These are phyloP conservation scores for Cucurbita ficifolia DNA, from an alignment of 306 rosid genomes.

Conservation along the genomic window DNA sequence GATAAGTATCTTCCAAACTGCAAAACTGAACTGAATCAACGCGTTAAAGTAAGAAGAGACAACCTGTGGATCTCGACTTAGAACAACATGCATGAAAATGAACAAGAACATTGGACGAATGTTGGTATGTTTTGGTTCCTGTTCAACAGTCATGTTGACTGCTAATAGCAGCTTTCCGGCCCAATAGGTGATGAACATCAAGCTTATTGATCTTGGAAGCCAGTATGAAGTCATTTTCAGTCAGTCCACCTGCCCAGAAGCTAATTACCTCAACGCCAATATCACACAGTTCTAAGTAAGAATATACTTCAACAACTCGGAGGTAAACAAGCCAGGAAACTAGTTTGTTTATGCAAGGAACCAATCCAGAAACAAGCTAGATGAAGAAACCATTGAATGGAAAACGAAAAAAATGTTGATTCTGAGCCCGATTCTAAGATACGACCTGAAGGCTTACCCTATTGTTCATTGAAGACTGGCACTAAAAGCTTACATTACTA, in stretches of 20 bases:
- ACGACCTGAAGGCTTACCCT: background rate
- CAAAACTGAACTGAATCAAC: background rate
- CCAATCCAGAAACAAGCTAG: background rate
- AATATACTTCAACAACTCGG: background rate
- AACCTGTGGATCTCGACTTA: too few species aligned
- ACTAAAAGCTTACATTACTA: background rate
- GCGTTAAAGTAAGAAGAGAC: background rate
- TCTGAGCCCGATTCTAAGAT: background rate
- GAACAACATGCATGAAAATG: background rate
- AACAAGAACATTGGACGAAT: background rate
- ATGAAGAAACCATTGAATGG: background rate
- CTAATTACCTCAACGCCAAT: background rate
- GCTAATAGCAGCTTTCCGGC: conserved; percentile 29
- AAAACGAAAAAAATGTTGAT: background rate
- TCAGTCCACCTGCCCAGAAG: conserved; percentile 60
- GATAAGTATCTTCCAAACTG: background rate
- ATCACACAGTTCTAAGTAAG: background rate
- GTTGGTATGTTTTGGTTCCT: background rate
- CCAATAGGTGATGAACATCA: conserved; percentile 32
- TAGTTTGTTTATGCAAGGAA: background rate
- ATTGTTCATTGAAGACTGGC: background rate
- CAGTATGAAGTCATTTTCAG: conserved; percentile 84
- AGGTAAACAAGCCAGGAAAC: background rate
- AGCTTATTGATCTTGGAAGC: conserved; percentile 65
- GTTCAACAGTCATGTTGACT: conserved; percentile 2